Evolutionary conservation across 2,329 filamentous ascomycete genomes (phyloP).

Genomic region (Cytospora piceicola): DNA sequence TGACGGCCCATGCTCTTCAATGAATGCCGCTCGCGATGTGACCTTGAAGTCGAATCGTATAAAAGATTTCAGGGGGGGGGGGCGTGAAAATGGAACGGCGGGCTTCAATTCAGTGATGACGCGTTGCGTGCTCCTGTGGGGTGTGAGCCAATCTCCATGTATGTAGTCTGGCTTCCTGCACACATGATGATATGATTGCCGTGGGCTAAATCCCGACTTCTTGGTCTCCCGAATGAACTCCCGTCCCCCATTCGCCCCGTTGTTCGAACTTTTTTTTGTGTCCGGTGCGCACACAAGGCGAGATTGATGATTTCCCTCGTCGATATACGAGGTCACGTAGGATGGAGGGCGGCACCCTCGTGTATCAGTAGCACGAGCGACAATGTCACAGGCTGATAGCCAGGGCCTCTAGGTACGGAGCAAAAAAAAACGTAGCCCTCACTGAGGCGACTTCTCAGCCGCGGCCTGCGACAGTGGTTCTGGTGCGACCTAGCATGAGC

Average conservation of each 20-base stretch:
- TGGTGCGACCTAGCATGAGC: slow-evolving; percentile 14
- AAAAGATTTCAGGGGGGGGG: slow-evolving; percentile 10
- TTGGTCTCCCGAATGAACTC: slow-evolving; percentile 24
- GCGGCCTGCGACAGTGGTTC: slow-evolving; percentile 20
- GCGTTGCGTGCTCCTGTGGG: slow-evolving; percentile 19
- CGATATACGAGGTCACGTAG: not conserved
- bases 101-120: slow-evolving; percentile 11
- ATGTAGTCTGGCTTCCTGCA: not conserved
- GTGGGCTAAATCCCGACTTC: slow-evolving; percentile 29
- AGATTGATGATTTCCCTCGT: not conserved
- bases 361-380: not conserved
- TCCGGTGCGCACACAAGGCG: not conserved
- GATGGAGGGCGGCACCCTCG: not conserved
- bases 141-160: slow-evolving; percentile 14
- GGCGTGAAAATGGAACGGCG: slow-evolving; percentile 10
- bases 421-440: not conserved
- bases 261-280: not conserved
- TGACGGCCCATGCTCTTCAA: not conserved
- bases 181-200: slow-evolving; percentile 13
- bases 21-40: slow-evolving; percentile 23
- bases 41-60: slow-evolving; percentile 11
- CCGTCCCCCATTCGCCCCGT: slow-evolving; percentile 20
- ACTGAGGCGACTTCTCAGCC: slow-evolving; percentile 5
- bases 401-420: not conserved
- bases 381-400: not conserved